phyloP scores from a whole-genome alignment of 495 filamentous ascomycete genomes.

The Hypoxylon lenormandii region DNA sequence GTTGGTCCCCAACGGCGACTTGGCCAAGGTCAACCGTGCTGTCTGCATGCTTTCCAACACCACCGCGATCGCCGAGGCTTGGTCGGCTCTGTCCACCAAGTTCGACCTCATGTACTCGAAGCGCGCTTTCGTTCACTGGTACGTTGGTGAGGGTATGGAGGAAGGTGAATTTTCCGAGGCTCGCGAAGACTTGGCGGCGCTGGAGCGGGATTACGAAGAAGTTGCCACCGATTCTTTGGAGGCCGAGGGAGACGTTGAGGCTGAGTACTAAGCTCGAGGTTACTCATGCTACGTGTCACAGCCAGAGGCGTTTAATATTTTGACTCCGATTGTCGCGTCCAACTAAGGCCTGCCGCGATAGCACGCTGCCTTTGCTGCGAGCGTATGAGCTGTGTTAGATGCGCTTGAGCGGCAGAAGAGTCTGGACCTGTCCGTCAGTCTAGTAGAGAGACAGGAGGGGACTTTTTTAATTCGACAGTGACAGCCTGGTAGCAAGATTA shows the following conservation, averaged over 20 bases:
- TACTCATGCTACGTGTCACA: slow-evolving; percentile 42
- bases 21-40: slow-evolving; percentile 96
- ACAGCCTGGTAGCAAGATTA: slow-evolving; percentile 50
- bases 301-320: slow-evolving; percentile 43
- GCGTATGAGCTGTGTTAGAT: slow-evolving; percentile 35
- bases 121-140: slow-evolving; percentile 99
- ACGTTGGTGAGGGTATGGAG: slow-evolving; percentile 99
- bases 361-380: slow-evolving; percentile 33
- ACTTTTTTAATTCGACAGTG: slow-evolving; percentile 46
- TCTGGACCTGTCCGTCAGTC: slow-evolving; percentile 29
- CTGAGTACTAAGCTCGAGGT: slow-evolving; percentile 82
- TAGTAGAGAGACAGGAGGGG: slow-evolving; percentile 36
- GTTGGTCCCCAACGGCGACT: slow-evolving; percentile 93
- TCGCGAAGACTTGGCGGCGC: slow-evolving; percentile 94
- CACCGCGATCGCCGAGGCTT: slow-evolving; percentile 97
- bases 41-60: slow-evolving; percentile 99
- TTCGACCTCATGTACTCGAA: slow-evolving; percentile 99
- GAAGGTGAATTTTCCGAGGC: slow-evolving; percentile 99
- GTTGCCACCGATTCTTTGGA: slow-evolving; percentile 95
- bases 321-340: slow-evolving; percentile 38
- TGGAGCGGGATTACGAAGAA: slow-evolving; percentile 99
- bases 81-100: slow-evolving; percentile 96
- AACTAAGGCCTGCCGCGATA: slow-evolving; percentile 43
- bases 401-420: slow-evolving; percentile 35
- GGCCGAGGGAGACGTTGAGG: slow-evolving; percentile 86